Base-by-base conservation (phyloP, 2,329 filamentous ascomycete genomes). In the Apiospora aurea region DNA sequence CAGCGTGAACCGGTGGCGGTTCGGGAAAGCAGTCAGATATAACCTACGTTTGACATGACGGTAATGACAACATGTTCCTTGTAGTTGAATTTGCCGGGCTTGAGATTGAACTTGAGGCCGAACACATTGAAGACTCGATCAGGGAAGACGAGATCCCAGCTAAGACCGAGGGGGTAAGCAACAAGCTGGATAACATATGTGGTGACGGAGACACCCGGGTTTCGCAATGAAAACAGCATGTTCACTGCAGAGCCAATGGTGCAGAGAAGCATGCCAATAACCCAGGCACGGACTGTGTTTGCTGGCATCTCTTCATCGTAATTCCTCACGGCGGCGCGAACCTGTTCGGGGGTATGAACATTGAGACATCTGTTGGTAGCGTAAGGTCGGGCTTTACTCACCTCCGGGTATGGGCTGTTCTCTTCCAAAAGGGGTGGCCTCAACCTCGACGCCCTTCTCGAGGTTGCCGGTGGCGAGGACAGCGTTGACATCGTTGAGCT, bases 211-310 rank as follows among this genome's bases (percentile, higher is more conserved):
- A 89, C 86, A 71, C 86, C 85, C 1, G 88, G 85, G 53, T 85
- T 84, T 61, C 86, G 86, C 47, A 85, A 75, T 18, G 79, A 80
- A 49, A 90, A 88, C 13, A 90, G 79, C 77, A 88, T 85, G 78
- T 91, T 90, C 76, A 89, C 81, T 1, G 83, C 87, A 0, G 88
- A 88, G 41, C 89, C 87, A 69, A 89, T 79, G 0, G 89, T 91
- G 73, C 88, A 88, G 71, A 90, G 83, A 53, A 91, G 2, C 70
- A 88, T 75, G 46, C 89, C 89, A 71, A 91, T 87, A 7, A 78
- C 74, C 89, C 89, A 91, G 51, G 88, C 88, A 26, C 89, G 89
- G 72, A 91, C 83, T 4, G 89, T 91, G 78, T 87, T 88, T 72
- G 85, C 82, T 8, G 87, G 85, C 4, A 87, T 77, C n/a, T 89